These are phyloP conservation scores for Xerocomus potaroensis DNA, from an alignment of 768 basidiomycete genomes.

Conservation along the genomic window DNA sequence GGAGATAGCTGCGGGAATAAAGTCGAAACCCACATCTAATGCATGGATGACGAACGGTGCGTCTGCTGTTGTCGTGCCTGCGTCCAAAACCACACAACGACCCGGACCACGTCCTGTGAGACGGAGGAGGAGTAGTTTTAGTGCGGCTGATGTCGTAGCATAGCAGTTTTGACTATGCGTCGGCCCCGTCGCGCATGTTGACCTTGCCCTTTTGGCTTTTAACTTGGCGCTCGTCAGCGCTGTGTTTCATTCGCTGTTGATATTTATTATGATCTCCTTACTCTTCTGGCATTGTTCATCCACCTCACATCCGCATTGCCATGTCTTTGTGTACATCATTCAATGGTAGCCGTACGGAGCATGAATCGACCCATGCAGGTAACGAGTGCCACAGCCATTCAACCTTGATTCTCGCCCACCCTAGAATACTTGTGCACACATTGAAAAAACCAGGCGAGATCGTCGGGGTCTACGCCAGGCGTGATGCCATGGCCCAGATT, in stretches of 20 bases:
- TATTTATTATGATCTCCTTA: constrained; percentile 31
- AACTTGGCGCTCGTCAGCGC: constrained; percentile 3
- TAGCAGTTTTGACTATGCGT: constrained; percentile 32
- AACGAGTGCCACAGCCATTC: too few species aligned
- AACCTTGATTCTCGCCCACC: background rate
- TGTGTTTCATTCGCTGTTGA: constrained; percentile 8
- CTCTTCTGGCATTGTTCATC: constrained; percentile 27
- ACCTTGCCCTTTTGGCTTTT: constrained; percentile 1
- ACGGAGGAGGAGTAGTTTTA: constrained; percentile 82
- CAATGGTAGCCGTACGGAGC: constrained; percentile 9
- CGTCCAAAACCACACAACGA: constrained; percentile 60
- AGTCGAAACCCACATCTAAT: constrained; percentile 40
- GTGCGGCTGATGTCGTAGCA: constrained; percentile 79
- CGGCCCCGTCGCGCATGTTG: too few species aligned
- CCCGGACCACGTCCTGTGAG: constrained; percentile 72
- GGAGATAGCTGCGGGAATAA: constrained; percentile 43
- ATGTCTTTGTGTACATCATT: constrained; percentile 18
- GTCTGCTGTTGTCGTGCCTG: constrained; percentile 64
- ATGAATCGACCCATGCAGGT: background rate
- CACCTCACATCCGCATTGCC: constrained; percentile 13
- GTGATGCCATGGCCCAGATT: constrained; percentile 98
- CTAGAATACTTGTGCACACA: constrained; percentile 82
- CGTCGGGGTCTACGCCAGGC: constrained; percentile 91
- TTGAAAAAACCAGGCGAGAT: constrained; percentile 86
- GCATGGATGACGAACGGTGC: constrained; percentile 78